A percentile compares a stretch with the other conserved stretches of the same genome.
phyloP scores from a whole-genome alignment of 75 land plant species.

The Cryptomeria japonica region DNA sequence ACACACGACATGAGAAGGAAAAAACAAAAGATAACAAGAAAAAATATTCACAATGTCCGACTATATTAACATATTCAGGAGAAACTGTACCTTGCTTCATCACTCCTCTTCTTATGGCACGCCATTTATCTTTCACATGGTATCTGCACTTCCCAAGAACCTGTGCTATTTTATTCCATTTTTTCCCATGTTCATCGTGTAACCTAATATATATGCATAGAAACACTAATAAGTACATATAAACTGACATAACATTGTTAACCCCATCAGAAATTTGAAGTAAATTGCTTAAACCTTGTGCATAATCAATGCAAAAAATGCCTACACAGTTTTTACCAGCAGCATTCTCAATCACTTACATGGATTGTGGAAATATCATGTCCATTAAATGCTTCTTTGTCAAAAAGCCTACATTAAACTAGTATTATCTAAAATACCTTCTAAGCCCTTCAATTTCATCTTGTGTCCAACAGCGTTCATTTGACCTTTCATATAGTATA shows the following conservation, averaged over 20 bases:
- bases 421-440: constrained; percentile 19
- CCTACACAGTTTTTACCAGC: too few species aligned
- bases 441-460: constrained; percentile 49
- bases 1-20: not conserved
- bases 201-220: constrained; percentile 17
- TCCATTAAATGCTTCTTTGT: not conserved
- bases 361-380: too few species aligned
- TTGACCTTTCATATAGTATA: constrained; percentile 40
- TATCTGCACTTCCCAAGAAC: constrained; percentile 43
- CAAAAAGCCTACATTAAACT: not conserved
- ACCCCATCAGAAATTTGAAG: not conserved
- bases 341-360: too few species aligned
- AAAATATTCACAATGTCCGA: not conserved
- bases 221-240: not conserved
- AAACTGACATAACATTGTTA: not conserved
- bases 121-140: constrained; percentile 64
- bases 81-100: constrained; percentile 25
- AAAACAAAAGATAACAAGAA: not conserved
- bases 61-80: not conserved
- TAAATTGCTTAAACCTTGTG: not conserved
- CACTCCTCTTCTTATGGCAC: constrained; percentile 36
- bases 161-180: constrained; percentile 50
- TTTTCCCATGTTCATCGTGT: constrained; percentile 40
- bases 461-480: constrained; percentile 45
- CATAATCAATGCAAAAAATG: too few species aligned